Base-by-base conservation (phyloP, 2,329 filamentous ascomycete species). In the Fusarium temperatum region DNA sequence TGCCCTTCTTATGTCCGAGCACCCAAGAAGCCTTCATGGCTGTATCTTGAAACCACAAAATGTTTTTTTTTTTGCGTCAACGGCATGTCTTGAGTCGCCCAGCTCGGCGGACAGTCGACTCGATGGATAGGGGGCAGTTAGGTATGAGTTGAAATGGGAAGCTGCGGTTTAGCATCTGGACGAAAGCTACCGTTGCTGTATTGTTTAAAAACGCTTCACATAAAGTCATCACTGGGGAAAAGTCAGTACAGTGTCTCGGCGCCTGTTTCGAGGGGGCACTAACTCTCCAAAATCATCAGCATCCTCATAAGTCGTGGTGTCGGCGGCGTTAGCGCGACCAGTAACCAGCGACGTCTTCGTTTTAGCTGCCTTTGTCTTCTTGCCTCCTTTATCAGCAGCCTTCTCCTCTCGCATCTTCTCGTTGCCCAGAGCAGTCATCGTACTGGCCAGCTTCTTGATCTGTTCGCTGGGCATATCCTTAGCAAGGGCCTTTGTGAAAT, bases 341-440 rank as follows among this genome's bases (percentile, higher is more conserved):
- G 93, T 91, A 63, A 93, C 93, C 56, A 98, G 87, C 12, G 90
- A 92, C 24, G 93, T 90, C 91, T 99, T 99, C 44, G 93, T 97
- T 91, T 98, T 98, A 71, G 94, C 93, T 9, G 95, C 95, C 89
- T 98, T 98, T 78, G 88, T 91, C 91, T 98, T 99, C 93, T 98
- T 99, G 79, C 92, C 94, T 62, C 94, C 92, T 88, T 98, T 98
- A 75, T 98, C 94, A 8, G 94, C 90, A 8, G 92, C 91, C 89
- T 98, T 98, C 89, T 99, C 96, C 83, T 98, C 95, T 87, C 95
- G 97, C 92, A 98, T 92, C 89, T 97, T 98, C 89, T 98, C 96
- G 82, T 99, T 99, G 81, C 94, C 90, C 64, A 98, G 88, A 10
- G 95, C 92, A n/a, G 95, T 98, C 79, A 99, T 85, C 10, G 90